phyloP scores from a whole-genome alignment of 164 flowering plant genomes.

The Vitis rotundifolia region DNA sequence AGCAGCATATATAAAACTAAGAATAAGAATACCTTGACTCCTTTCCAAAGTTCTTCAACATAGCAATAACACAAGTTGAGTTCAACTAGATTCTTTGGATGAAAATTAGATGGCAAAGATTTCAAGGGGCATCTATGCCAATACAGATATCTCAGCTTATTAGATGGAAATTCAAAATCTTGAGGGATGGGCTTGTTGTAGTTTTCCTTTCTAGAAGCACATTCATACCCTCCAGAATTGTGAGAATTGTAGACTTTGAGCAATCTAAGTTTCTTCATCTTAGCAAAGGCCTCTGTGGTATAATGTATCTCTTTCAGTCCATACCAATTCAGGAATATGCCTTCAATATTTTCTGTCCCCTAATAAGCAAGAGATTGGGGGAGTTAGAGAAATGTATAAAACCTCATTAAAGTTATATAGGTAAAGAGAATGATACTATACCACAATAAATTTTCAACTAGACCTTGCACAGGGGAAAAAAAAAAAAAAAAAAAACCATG shows the following conservation, averaged over 20 bases:
- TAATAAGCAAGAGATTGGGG: not conserved
- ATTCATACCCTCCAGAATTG: not conserved
- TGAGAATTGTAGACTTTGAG: not conserved
- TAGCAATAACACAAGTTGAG: not conserved
- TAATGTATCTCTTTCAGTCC: not conserved
- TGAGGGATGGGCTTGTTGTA: no score
- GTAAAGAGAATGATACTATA: no score
- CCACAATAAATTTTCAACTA: no score
- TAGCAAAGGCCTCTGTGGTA: not conserved
- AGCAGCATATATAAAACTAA: not conserved
- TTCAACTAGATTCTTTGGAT: constrained; percentile 4
- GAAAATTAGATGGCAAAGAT: not conserved
- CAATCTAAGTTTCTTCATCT: constrained; percentile 2
- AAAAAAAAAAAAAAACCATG: no score
- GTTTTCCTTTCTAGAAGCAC: no score
- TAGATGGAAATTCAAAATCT: not conserved
- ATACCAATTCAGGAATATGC: not conserved
- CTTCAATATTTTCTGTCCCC: constrained; percentile 4
- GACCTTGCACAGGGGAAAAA: no score
- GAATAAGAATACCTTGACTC: not conserved
- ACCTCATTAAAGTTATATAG: no score
- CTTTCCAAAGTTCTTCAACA: not conserved
- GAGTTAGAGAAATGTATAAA: no score
- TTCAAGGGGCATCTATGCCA: constrained; percentile 9
- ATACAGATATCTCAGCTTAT: not conserved